Percentiles rank a stretch among this genome's conserved stretches.
Conservation (phyloP, 2,329 filamentous ascomycete species). For the Tolypocladium cylindrosporum region DNA sequence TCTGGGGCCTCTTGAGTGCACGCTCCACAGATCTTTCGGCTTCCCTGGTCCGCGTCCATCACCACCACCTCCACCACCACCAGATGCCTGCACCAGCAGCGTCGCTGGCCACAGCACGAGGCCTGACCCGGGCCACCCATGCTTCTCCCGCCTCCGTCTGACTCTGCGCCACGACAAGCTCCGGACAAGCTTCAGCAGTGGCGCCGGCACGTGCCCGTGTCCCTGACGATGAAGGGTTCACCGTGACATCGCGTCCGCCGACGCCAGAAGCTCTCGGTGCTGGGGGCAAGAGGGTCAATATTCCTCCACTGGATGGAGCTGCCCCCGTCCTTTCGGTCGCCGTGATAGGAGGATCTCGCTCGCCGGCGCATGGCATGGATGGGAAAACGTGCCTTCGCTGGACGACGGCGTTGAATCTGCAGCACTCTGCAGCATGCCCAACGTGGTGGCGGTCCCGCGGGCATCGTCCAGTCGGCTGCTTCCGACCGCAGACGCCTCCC, state of each 20-base stretch:
- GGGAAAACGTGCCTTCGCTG: neutral
- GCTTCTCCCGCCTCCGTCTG: neutral
- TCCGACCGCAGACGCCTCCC: neutral
- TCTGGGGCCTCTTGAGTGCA: too few relatives aligned
- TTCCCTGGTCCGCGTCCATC: neutral
- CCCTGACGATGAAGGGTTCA: slow-evolving; percentile 1
- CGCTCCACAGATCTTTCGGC: neutral
- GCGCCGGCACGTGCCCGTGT: slow-evolving; percentile 3
- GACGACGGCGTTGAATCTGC: neutral
- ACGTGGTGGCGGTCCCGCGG: neutral
- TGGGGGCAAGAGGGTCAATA: neutral
- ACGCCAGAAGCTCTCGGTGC: neutral
- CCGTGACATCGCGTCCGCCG: neutral
- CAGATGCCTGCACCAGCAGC: neutral
- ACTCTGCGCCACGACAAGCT: neutral
- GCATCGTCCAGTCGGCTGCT: neutral
- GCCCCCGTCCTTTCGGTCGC: neutral
- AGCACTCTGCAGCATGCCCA: neutral
- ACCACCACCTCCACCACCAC: neutral
- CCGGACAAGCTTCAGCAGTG: neutral
- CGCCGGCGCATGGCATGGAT: neutral
- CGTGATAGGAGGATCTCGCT: neutral
- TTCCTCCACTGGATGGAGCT: neutral
- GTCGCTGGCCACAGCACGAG: neutral
- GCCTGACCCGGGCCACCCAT: neutral